These are phyloP conservation scores for Cardiospermum halicacabum DNA, from an alignment of 345 rosid species.

Conservation along the genomic window DNA sequence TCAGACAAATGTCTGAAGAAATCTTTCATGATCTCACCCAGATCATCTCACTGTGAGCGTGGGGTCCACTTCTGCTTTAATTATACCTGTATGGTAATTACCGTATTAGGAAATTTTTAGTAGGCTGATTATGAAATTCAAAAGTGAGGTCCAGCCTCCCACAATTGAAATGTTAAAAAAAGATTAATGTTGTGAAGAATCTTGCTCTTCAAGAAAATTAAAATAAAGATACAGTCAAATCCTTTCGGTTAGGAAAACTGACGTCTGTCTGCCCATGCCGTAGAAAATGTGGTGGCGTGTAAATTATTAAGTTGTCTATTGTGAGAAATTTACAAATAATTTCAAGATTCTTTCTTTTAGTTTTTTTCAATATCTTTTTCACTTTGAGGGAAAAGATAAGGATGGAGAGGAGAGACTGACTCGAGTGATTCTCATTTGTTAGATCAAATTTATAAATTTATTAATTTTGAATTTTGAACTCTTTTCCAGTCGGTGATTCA, in stretches of 20 bases:
- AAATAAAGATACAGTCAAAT: constrained; percentile 3
- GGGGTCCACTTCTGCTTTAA: not conserved
- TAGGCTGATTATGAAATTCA: not conserved
- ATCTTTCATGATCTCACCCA: too few species aligned
- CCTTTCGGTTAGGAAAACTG: not conserved
- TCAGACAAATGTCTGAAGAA: too few species aligned
- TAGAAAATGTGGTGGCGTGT: constrained; percentile 7
- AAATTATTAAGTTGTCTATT: not conserved
- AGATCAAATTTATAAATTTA: not conserved
- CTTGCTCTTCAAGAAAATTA: constrained; percentile 14
- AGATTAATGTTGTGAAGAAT: constrained; percentile 5
- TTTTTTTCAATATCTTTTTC: not conserved
- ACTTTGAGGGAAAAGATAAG: not conserved
- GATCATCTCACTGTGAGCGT: not conserved
- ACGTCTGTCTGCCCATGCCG: not conserved
- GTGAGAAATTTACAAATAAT: not conserved
- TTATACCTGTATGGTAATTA: not conserved
- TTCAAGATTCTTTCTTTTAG: not conserved
- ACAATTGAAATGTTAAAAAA: not conserved
- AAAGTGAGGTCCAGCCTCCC: not conserved
- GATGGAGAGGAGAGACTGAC: not conserved
- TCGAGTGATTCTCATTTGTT: not conserved
- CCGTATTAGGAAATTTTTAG: not conserved
- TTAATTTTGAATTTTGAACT: not conserved
- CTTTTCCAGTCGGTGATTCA: too few species aligned